A percentile compares a stretch with the other conserved stretches of the same genome.
phyloP scores from a whole-genome alignment of 768 basidiomycete genomes.

The Podaxis sp. region DNA sequence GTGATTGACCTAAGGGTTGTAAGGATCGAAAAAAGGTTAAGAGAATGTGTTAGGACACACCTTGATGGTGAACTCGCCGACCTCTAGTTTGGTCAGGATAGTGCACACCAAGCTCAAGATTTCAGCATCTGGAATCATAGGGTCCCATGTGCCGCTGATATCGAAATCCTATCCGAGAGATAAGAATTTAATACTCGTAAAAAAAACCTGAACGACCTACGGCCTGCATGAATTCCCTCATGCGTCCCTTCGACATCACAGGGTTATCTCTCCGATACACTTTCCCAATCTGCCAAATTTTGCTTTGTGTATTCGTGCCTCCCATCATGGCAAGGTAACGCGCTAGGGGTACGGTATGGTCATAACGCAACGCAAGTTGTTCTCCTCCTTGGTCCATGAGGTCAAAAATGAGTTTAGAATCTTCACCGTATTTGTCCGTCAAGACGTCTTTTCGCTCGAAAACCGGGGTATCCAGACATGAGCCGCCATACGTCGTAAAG shows the following conservation, averaged over 20 bases:
- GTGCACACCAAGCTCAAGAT: constrained; percentile 79
- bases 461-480: constrained; percentile 95
- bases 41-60: constrained; percentile 27
- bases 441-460: constrained; percentile 97
- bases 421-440: constrained; percentile 96
- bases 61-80: constrained; percentile 95
- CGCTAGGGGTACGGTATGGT: constrained; percentile 96
- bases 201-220: constrained; percentile 36
- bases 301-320: constrained; percentile 66
- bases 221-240: constrained; percentile 98
- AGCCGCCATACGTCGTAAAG: constrained; percentile 86
- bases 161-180: constrained; percentile 77
- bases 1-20: constrained; percentile 73
- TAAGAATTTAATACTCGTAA: neutral
- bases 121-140: constrained; percentile 98
- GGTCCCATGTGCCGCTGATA: constrained; percentile 86
- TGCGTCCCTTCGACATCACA: constrained; percentile 95
- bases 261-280: constrained; percentile 96
- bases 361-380: constrained; percentile 89
- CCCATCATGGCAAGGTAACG: constrained; percentile 94
- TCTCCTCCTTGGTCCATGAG: constrained; percentile 97
- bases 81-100: constrained; percentile 74
- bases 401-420: constrained; percentile 96
- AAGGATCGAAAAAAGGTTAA: neutral
- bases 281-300: constrained; percentile 98